Base-by-base conservation (phyloP, 306 rosid species). In the Lagenaria siceraria region DNA sequence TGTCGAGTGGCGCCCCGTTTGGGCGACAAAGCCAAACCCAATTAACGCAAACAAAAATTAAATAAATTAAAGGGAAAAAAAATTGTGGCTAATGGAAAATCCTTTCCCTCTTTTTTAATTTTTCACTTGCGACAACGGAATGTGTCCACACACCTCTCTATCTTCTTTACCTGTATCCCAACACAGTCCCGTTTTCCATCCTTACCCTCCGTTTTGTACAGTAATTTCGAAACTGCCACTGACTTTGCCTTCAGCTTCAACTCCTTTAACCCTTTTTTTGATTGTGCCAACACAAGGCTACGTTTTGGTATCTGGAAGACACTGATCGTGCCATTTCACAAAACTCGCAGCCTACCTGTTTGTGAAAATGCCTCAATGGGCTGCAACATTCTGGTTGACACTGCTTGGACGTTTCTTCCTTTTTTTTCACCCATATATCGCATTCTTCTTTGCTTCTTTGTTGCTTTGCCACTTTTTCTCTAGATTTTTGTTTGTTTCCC, bases 1-100 rank as follows among this genome's bases (percentile, higher is more conserved):
- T 89, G 97, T 89, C 93, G 85, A 83, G 42, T 85, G 90, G 96
- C 78, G 35, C 65, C 90, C 87, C 87, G 82, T 64, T 86, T 78
- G 81, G 88, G 93, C 66, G 49, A 84, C 97, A 89, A 4, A 19
- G 66, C 85, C 80, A 75, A 80, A 85, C 92, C 82, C 93, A 87
- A 83, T 64, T 70, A 76, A 43, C 58, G 78, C 61, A 4, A 25
- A 53, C 22, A 53, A 72, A 51, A 79, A 68, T 25, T 51, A 17
- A 51, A 17, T 51, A 15, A 51, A 15, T 14, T 14, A 10, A 43
- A 33, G 6, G 2, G 12, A 11, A 46, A 10, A 46, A 5, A 14
- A 17, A 5, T 51, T 82, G 84, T 78, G 87, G 85, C 33, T 75
- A 42, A 27, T 81, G 81, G 75, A 77, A 81, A 77, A 76, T 77